Base-by-base conservation (phyloP, 257 asterid species). In the Lycium barbarum region DNA sequence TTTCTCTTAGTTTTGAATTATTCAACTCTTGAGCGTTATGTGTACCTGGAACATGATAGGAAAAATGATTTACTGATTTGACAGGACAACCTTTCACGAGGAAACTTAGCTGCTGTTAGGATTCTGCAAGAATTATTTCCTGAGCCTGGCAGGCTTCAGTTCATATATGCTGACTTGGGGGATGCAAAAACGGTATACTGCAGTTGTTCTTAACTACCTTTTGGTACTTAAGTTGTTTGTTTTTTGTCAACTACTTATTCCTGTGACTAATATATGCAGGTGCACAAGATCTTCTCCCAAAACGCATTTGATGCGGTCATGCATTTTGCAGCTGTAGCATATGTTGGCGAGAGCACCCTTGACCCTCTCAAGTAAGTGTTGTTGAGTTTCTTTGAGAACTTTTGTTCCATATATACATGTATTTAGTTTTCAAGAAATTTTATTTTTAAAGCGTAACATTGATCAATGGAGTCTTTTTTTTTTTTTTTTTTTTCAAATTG, bases 241-340 rank as follows among this genome's bases (percentile, higher is more conserved):
- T 59, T 72, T 70, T 61, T 7, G 13, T 55, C 35, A 33, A 17
- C 36, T 72, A 73, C 38, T 80, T 67, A 80, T 80, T 80, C 47
- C 26, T 85, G 81, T 83, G 83, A 82, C 54, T 85, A 83, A 62
- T 79, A 67, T 83, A 54, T 88, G 62, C 90, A 95, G 99, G 95
- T 95, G 49, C 88, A 84, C 88, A 94, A 72, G 62, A 20, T 74
- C 49, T 74, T 74, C 57, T 74, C 81, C 81, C 61, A 74, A 43
- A 74, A 74, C 49, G 81, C 81, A 45, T 74, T 74, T 74, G 81
- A 74, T 74, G 62, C 81, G 38, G 81, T 74, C 61, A 74, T 95
- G 92, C 99, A 95, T 89, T 95, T 95, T 88, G 99, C 99, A 33
- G 99, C 98, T n/a, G 98, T 95, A 33, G 99, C 99, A 62, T 94